Evolutionary conservation across 1,139 yeast species (phyloP).

Genomic region (Ogataea hybrid): DNA sequence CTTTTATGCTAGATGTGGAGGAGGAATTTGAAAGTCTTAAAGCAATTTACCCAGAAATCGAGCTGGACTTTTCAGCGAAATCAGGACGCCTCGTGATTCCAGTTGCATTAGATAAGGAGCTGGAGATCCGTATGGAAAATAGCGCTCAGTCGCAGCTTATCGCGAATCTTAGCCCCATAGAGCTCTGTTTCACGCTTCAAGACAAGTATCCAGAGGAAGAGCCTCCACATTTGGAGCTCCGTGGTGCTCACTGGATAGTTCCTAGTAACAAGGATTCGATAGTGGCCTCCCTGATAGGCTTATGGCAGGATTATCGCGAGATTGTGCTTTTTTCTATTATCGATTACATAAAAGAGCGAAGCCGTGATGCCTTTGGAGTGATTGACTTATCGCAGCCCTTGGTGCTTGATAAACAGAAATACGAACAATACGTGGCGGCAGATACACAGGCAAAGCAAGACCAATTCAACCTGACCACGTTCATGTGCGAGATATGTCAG

Average conservation of each 20-base stretch:
- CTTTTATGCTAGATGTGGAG: constrained; percentile 6
- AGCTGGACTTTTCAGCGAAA: constrained; percentile 21
- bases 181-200: constrained; percentile 34
- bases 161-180: constrained; percentile 35
- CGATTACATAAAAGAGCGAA: constrained; percentile 40
- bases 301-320: constrained; percentile 43
- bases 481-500: constrained; percentile 61
- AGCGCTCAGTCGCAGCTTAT: constrained; percentile 13
- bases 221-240: constrained; percentile 34
- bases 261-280: constrained; percentile 22
- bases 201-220: constrained; percentile 30
- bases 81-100: constrained; percentile 35
- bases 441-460: constrained; percentile 29
- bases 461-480: constrained; percentile 41
- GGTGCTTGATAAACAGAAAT: constrained; percentile 21
- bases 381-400: constrained; percentile 20
- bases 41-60: constrained; percentile 51
- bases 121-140: constrained; percentile 12
- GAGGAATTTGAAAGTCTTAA: constrained; percentile 48
- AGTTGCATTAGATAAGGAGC: constrained; percentile 28
- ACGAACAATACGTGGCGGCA: constrained; percentile 19
- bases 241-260: constrained; percentile 30
- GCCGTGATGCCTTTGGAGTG: constrained; percentile 22
- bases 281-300: constrained; percentile 23
- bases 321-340: constrained; percentile 46